These are phyloP conservation scores for Eleusine coracana DNA, from an alignment of 176 grass and related monocot species.

Conservation along the genomic window DNA sequence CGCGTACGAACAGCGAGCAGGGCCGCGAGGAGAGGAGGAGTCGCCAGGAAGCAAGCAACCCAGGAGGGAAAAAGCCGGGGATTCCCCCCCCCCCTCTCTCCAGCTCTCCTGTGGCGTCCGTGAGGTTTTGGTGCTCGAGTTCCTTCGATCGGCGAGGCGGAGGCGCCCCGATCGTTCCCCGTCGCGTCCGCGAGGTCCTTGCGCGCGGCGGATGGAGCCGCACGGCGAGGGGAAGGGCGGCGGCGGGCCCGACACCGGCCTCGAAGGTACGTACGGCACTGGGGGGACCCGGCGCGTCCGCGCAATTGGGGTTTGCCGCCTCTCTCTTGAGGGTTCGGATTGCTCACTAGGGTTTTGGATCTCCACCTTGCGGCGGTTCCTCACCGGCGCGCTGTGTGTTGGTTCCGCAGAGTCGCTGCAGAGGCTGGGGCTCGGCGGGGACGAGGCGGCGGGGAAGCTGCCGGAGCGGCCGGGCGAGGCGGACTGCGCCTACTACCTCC, in stretches of 20 bases:
- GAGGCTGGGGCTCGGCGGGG: slow-evolving; percentile 68
- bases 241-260: slow-evolving; percentile 40
- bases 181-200: background rate
- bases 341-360: slow-evolving; percentile 53
- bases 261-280: slow-evolving; percentile 60
- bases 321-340: background rate
- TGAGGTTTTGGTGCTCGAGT: background rate
- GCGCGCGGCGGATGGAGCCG: slow-evolving; percentile 48
- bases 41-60: slow-evolving; percentile 33
- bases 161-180: slow-evolving; percentile 24
- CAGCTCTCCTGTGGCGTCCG: background rate
- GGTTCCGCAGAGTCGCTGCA: slow-evolving; percentile 74
- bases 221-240: slow-evolving; percentile 23
- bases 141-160: background rate
- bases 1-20: slow-evolving; percentile 35
- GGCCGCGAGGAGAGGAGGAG: slow-evolving; percentile 12
- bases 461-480: slow-evolving; percentile 83
- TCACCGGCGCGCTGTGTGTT: background rate
- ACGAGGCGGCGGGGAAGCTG: slow-evolving; percentile 30
- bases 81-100: background rate
- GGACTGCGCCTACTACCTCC: slow-evolving; percentile 85
- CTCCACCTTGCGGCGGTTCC: background rate
- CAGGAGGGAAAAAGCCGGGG: background rate
- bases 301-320: slow-evolving; percentile 9
- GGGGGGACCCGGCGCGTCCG: background rate